Conservation (phyloP, 208 protist species). For the Endotrypanum monterogeii region DNA sequence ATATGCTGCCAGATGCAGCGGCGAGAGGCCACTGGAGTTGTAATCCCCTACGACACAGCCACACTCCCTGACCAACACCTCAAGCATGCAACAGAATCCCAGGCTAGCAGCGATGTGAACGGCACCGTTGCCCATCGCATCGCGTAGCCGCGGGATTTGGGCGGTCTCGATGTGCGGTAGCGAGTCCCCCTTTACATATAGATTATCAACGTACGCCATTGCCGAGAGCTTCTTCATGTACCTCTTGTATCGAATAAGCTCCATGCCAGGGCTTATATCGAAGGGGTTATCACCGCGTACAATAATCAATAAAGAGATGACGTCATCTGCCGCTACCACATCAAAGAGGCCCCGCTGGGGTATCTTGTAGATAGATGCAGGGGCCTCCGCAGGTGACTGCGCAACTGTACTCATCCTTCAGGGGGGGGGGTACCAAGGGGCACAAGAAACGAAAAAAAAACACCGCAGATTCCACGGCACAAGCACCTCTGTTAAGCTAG, state of each 20-base stretch:
- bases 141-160: constrained; percentile 26
- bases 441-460: no score
- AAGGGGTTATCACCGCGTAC: constrained; percentile 62
- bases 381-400: not conserved
- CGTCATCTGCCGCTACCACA: constrained; percentile 50
- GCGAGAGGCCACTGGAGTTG: constrained; percentile 42
- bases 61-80: constrained; percentile 42
- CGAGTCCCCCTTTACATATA: constrained; percentile 31
- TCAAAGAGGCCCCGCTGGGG: constrained; percentile 46
- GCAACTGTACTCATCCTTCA: constrained; percentile 8
- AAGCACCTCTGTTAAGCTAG: no score
- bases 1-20: constrained; percentile 48
- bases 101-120: constrained; percentile 50
- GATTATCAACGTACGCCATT: constrained; percentile 36
- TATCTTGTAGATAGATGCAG: constrained; percentile 18
- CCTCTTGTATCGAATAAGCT: constrained; percentile 44
- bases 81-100: constrained; percentile 32
- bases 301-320: constrained; percentile 43
- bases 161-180: constrained; percentile 33
- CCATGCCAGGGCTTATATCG: constrained; percentile 62
- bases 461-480: no score
- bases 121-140: constrained; percentile 42
- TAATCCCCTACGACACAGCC: constrained; percentile 35
- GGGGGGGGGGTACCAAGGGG: no score
- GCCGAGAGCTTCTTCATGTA: not conserved